These are phyloP conservation scores for Trapa bicornis DNA, from an alignment of 345 rosid genomes.

Conservation along the genomic window DNA sequence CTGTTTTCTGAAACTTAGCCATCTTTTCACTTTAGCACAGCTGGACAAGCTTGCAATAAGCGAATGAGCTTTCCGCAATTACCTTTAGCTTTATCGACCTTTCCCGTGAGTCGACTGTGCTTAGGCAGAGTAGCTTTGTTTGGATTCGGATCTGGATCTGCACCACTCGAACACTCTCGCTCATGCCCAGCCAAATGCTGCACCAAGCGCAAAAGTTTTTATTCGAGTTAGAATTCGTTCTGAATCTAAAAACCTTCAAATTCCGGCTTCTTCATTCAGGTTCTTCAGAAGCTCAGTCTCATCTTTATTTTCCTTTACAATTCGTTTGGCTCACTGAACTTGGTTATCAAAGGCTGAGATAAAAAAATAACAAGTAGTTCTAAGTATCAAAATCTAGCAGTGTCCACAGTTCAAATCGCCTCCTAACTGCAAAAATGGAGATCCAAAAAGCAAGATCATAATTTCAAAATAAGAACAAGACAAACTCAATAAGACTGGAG, in stretches of 20 bases:
- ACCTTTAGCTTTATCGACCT: slow-evolving; percentile 59
- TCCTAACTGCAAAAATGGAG: background rate
- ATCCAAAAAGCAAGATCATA: background rate
- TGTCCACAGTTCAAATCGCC: background rate
- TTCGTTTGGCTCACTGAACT: background rate
- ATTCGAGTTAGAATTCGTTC: background rate
- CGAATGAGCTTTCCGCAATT: background rate
- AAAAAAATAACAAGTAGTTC: no score
- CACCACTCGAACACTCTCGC: slow-evolving; percentile 46
- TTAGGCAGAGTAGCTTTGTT: slow-evolving; percentile 19
- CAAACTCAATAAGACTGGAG: background rate
- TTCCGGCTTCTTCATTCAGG: background rate
- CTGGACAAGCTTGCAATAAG: slow-evolving; percentile 6
- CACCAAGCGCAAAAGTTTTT: slow-evolving; percentile 10
- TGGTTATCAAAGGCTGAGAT: background rate
- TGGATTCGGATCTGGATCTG: slow-evolving; percentile 59
- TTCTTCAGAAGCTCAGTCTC: background rate
- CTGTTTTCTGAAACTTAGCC: slow-evolving; percentile 6
- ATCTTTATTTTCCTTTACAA: background rate
- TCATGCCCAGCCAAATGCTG: slow-evolving; percentile 59
- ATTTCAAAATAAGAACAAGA: background rate
- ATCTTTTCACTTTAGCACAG: slow-evolving; percentile 11
- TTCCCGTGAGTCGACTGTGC: slow-evolving; percentile 40
- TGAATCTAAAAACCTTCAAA: background rate
- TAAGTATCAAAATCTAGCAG: background rate